Evolutionary conservation across 2,329 filamentous ascomycete genomes (phyloP).

Genomic region (Coccinonectria pachysandricola): DNA sequence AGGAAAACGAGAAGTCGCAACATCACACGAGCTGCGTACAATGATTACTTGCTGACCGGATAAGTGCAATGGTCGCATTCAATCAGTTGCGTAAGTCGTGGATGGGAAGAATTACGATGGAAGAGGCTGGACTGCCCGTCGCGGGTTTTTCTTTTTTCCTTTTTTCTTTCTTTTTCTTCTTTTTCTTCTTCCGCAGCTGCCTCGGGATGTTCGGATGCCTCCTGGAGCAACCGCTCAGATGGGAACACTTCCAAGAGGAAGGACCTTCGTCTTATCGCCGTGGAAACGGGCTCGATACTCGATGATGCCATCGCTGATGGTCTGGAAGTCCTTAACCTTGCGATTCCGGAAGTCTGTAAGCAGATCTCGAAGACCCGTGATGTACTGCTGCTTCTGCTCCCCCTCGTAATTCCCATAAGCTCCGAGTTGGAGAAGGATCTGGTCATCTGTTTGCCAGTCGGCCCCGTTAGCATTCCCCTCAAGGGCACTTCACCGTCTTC

Average conservation of each 20-base stretch:
- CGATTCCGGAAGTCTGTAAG: constrained; percentile 49
- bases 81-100: constrained; percentile 6
- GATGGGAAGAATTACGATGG: constrained; percentile 8
- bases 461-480: constrained; percentile 38
- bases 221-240: too few species aligned
- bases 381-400: constrained; percentile 51
- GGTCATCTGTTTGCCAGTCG: constrained; percentile 50
- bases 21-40: too few species aligned
- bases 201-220: background rate
- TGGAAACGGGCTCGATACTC: constrained; percentile 56
- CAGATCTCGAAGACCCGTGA: constrained; percentile 49
- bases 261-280: constrained; percentile 52
- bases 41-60: constrained; percentile 3
- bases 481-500: constrained; percentile 11
- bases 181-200: constrained; percentile 1
- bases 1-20: too few species aligned
- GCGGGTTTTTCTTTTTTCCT: too few species aligned
- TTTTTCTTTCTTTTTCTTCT: too few species aligned
- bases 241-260: constrained; percentile 43
- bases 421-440: constrained; percentile 62
- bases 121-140: constrained; percentile 1
- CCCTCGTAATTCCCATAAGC: constrained; percentile 53
- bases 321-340: constrained; percentile 54
- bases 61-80: constrained; percentile 14
- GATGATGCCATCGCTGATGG: constrained; percentile 57